Conservation (phyloP, 306 rosid genomes). For the Biancaea sappan region DNA sequence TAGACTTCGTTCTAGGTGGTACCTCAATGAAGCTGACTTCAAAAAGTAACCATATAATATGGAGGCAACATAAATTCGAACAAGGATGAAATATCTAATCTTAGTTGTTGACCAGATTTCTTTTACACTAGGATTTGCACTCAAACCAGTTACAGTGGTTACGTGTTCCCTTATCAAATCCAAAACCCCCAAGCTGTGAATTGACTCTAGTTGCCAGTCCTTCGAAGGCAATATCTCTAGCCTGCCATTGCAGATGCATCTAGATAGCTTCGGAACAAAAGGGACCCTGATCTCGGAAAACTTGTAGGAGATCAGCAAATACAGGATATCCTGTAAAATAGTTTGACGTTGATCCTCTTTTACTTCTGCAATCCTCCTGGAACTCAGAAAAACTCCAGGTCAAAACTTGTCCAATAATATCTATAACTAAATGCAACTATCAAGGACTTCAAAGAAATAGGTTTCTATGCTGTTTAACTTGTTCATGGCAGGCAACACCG, state of each 20-base stretch:
- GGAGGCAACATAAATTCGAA: slow-evolving; percentile 63
- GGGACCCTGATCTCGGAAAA: slow-evolving; percentile 78
- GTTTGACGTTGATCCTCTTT: slow-evolving; percentile 64
- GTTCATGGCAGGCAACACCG: not conserved
- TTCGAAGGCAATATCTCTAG: slow-evolving; percentile 76
- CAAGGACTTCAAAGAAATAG: not conserved
- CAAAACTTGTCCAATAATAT: slow-evolving; percentile 19
- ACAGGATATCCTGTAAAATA: slow-evolving; percentile 69
- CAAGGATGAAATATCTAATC: slow-evolving; percentile 47
- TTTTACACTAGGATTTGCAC: slow-evolving; percentile 61
- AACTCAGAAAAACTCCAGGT: slow-evolving; percentile 39
- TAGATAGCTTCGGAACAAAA: slow-evolving; percentile 79
- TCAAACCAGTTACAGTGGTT: slow-evolving; percentile 63
- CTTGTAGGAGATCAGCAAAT: slow-evolving; percentile 56
- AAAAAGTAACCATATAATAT: slow-evolving; percentile 75
- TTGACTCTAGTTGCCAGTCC: slow-evolving; percentile 84
- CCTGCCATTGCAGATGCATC: slow-evolving; percentile 70
- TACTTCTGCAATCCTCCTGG: slow-evolving; percentile 79
- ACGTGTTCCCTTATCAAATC: slow-evolving; percentile 73
- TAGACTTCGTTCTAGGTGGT: slow-evolving; percentile 53
- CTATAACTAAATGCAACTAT: not conserved
- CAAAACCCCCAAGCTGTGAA: slow-evolving; percentile 61
- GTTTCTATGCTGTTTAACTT: not conserved
- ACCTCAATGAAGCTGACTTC: slow-evolving; percentile 68
- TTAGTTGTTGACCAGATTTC: slow-evolving; percentile 73